phyloP scores from a whole-genome alignment of 345 rosid genomes.

The Rhizophora mangle region DNA sequence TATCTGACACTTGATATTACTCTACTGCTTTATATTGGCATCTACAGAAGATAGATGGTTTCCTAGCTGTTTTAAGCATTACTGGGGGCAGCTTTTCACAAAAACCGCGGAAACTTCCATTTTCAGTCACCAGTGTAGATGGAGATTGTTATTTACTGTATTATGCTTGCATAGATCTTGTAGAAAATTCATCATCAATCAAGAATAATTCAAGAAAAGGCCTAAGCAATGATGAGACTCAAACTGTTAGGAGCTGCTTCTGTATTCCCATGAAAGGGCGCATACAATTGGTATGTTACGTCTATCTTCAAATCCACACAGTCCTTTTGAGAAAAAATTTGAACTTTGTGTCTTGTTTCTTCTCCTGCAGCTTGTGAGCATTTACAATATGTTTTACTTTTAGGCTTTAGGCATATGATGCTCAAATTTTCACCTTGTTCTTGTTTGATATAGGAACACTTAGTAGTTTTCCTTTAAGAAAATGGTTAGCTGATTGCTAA shows the following conservation, averaged over 20 bases:
- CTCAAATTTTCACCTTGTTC: too few species aligned
- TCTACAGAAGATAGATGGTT: conserved; percentile 77
- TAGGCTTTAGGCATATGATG: too few species aligned
- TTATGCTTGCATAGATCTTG: conserved; percentile 79
- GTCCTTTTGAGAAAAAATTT: conserved; percentile 1
- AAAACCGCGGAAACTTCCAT: conserved; percentile 85
- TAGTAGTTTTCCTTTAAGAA: too few species aligned
- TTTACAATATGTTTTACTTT: too few species aligned
- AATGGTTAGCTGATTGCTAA: too few species aligned
- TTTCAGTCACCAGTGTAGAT: conserved; percentile 83
- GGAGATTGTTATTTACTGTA: conserved; percentile 77
- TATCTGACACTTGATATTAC: not conserved
- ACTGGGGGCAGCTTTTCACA: conserved; percentile 89
- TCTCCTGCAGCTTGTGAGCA: too few species aligned
- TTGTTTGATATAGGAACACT: too few species aligned
- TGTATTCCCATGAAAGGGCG: conserved; percentile 94
- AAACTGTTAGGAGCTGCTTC: conserved; percentile 56
- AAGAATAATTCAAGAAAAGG: conserved; percentile 52
- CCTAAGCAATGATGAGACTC: conserved; percentile 54
- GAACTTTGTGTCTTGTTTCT: not conserved
- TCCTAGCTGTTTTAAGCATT: conserved; percentile 89
- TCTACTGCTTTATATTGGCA: conserved; percentile 18
- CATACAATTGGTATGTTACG: conserved; percentile 65
- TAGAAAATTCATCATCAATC: conserved; percentile 49
- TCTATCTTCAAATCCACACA: conserved; percentile 11